A percentile compares a stretch with the other conserved stretches of the same genome.
Evolutionary conservation across 768 basidiomycete species (phyloP).

Genomic region (Xerocomus potaroensis): DNA sequence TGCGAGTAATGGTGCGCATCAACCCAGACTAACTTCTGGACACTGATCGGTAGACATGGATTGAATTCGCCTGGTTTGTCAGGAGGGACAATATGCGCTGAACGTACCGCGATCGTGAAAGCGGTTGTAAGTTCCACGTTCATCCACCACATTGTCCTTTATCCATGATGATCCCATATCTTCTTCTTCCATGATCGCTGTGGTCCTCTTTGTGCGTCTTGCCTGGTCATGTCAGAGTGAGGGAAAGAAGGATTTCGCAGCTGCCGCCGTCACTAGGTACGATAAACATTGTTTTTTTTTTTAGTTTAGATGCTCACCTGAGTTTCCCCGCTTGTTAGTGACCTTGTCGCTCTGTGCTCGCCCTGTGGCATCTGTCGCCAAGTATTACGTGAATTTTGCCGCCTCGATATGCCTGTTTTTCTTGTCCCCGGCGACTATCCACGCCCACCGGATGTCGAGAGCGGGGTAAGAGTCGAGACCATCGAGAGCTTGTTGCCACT

Average conservation of each 20-base stretch:
- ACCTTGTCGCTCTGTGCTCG: conserved; percentile 62
- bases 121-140: conserved; percentile 61
- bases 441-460: conserved; percentile 35
- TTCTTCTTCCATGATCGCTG: neutral
- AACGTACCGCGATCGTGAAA: conserved; percentile 93
- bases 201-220: neutral
- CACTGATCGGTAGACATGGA: neutral
- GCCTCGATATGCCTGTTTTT: conserved; percentile 63
- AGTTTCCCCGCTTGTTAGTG: conserved; percentile 41
- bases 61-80: neutral
- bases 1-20: conserved; percentile 74
- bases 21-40: too few species aligned
- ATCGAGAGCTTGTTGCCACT: conserved; percentile 73
- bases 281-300: conserved; percentile 23
- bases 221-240: conserved; percentile 57
- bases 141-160: neutral
- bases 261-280: conserved; percentile 77
- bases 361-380: conserved; percentile 97
- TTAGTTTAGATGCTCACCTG: neutral
- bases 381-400: conserved; percentile 82
- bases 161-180: neutral
- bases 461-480: conserved; percentile 56
- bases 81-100: conserved; percentile 90
- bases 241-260: conserved; percentile 64
- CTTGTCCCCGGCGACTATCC: conserved; percentile 68